phyloP scores from a whole-genome alignment of 345 rosid species.

The Populus alba region DNA sequence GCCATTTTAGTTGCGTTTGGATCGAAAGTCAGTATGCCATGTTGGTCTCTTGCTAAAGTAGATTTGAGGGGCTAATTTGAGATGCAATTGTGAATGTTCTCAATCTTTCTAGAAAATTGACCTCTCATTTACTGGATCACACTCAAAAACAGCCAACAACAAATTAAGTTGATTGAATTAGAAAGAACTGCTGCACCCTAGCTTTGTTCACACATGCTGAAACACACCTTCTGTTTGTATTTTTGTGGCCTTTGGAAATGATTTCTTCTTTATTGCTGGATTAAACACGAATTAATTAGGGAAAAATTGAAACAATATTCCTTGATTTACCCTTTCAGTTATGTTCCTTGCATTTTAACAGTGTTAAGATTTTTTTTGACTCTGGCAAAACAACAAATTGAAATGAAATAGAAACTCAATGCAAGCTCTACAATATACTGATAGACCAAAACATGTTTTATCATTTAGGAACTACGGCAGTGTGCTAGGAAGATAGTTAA shows the following conservation, averaged over 20 bases:
- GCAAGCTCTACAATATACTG: too few species aligned
- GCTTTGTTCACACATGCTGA: background rate
- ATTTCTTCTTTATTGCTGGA: background rate
- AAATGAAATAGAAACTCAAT: too few species aligned
- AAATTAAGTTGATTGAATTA: background rate
- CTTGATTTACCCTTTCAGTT: too few species aligned
- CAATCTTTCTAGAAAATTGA: background rate
- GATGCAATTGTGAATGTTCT: background rate
- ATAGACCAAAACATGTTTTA: too few species aligned
- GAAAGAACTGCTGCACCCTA: background rate
- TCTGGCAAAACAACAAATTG: too few species aligned
- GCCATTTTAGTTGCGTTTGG: background rate
- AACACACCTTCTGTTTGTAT: background rate
- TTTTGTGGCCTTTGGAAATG: background rate
- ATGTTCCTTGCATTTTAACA: too few species aligned
- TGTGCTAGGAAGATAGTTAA: too few species aligned
- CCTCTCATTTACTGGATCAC: background rate
- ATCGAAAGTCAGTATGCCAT: too few species aligned
- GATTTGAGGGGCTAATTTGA: background rate
- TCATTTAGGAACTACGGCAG: too few species aligned
- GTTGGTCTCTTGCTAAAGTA: too few species aligned
- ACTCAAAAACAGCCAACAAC: background rate
- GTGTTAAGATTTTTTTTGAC: too few species aligned
- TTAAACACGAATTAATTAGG: background rate
- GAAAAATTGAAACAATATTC: too few species aligned